Conservation (phyloP, 2,329 filamentous ascomycete genomes). For the Escovopsis sp. region DNA sequence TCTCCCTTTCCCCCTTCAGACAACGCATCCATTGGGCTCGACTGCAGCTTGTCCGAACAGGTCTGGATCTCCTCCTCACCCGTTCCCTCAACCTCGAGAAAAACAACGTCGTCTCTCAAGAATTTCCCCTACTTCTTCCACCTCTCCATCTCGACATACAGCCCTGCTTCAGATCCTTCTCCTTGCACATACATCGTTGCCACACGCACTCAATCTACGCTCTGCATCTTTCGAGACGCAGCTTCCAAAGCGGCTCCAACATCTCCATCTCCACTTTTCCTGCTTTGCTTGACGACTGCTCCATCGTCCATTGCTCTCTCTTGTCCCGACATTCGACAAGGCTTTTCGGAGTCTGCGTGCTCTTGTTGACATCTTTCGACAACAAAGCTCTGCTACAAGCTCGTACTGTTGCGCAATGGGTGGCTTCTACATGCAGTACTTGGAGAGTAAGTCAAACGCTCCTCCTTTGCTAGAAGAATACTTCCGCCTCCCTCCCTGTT, state of each 20-base stretch:
- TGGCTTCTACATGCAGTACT: conserved; percentile 57
- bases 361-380: neutral
- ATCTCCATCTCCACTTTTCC: conserved; percentile 8
- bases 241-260: no score
- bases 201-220: conserved; percentile 1
- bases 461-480: neutral
- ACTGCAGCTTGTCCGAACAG: conserved; percentile 28
- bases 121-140: conserved; percentile 1
- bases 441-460: conserved; percentile 46
- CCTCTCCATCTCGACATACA: conserved; percentile 4
- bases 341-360: no score
- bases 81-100: neutral
- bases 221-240: neutral
- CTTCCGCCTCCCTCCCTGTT: neutral
- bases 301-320: neutral
- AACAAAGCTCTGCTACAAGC: conserved; percentile 2
- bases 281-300: neutral
- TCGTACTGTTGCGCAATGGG: conserved; percentile 32
- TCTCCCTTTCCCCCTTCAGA: conserved; percentile 13
- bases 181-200: neutral
- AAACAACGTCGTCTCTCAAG: neutral
- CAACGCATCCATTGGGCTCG: conserved; percentile 33
- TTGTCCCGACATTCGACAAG: no score
- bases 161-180: no score
- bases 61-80: conserved; percentile 3